Conservation (phyloP, 75 land plant species). For the Pinus albicaulis region DNA sequence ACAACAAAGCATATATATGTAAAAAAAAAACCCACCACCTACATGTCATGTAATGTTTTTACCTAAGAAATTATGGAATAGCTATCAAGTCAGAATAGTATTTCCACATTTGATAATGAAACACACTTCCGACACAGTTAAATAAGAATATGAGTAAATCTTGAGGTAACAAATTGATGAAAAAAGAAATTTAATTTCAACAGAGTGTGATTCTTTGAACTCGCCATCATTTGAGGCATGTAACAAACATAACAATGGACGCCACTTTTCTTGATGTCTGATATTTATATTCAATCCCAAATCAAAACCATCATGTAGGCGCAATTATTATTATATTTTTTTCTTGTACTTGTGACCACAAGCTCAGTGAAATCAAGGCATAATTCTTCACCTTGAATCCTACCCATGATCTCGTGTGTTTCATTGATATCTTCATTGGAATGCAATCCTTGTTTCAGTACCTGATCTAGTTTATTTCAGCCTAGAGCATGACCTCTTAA, state of each 20-base stretch:
- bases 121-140: no score
- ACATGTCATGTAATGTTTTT: neutral
- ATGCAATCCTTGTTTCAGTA: conserved; percentile 72
- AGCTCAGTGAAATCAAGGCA: no score
- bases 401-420: conserved; percentile 73
- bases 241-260: conserved; percentile 77
- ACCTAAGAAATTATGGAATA: neutral
- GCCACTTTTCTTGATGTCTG: conserved; percentile 63
- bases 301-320: no score
- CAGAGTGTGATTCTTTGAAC: conserved; percentile 7
- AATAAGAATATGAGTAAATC: neutral
- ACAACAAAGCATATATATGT: no score
- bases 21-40: neutral
- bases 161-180: neutral
- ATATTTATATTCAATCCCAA: no score
- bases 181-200: neutral
- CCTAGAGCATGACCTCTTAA: conserved; percentile 92
- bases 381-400: conserved; percentile 91
- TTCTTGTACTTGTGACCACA: no score
- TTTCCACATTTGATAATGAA: no score
- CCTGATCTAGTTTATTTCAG: conserved; percentile 86
- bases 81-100: neutral
- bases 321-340: conserved; percentile 88
- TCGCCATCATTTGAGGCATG: conserved; percentile 92
- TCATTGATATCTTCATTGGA: conserved; percentile 81